Evolutionary conservation across 129 eudicot species (phyloP).

Genomic region (Artemisia tridentata): DNA sequence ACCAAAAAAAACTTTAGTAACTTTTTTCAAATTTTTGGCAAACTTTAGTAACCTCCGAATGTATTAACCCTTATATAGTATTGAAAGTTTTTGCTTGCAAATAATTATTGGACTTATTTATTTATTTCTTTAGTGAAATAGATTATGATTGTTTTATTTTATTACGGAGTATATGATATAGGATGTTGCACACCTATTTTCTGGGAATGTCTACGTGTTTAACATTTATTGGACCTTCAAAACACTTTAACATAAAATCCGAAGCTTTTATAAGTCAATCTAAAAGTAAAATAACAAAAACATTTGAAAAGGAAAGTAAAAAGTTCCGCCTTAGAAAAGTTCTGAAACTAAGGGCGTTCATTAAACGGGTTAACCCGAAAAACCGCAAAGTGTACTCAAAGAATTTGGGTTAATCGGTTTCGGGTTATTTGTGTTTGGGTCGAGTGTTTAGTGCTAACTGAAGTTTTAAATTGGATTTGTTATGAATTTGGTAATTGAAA

Average conservation of each 20-base stretch:
- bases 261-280: conserved; percentile 1
- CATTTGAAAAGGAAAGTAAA: background rate
- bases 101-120: too few relatives aligned
- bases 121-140: background rate
- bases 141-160: background rate
- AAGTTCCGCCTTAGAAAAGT: background rate
- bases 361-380: too few relatives aligned
- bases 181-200: background rate
- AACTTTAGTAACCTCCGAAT: too few relatives aligned
- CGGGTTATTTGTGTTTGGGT: too few relatives aligned
- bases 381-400: too few relatives aligned
- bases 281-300: background rate
- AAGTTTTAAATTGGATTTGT: too few relatives aligned
- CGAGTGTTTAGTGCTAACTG: too few relatives aligned
- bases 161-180: background rate
- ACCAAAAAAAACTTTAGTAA: too few relatives aligned
- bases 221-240: conserved; percentile 17
- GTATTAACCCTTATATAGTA: too few relatives aligned
- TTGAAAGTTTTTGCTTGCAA: too few relatives aligned
- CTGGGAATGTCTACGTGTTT: background rate
- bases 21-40: too few relatives aligned
- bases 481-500: too few relatives aligned
- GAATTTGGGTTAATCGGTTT: background rate
- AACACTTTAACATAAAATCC: background rate
- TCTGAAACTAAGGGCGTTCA: background rate